Conservation (phyloP, 495 filamentous ascomycete species). For the Penicillium coprophilum region DNA sequence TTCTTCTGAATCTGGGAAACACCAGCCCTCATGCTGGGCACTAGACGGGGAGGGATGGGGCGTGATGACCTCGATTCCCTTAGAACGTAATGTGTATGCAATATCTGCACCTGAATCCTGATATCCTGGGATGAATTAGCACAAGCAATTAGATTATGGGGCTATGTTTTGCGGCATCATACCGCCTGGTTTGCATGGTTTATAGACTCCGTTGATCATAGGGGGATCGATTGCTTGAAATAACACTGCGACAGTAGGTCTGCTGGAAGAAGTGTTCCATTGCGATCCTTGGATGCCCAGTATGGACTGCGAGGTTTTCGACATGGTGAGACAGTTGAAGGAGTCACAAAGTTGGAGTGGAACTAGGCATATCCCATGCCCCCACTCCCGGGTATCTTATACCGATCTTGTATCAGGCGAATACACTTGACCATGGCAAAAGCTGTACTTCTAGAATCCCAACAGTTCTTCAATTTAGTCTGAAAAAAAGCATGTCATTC, state of each 20-base stretch:
- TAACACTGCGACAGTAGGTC: constrained; percentile 23
- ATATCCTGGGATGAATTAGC: constrained; percentile 26
- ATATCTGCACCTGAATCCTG: constrained; percentile 44
- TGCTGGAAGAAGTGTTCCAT: not conserved
- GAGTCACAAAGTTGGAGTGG: no score
- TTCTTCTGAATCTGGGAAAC: no score
- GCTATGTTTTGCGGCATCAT: constrained; percentile 11
- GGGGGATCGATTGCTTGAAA: constrained; percentile 30
- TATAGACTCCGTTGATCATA: constrained; percentile 25
- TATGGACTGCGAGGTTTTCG: constrained; percentile 26
- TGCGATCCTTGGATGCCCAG: not conserved
- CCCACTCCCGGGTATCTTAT: no score
- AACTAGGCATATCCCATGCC: no score
- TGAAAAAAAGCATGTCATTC: no score
- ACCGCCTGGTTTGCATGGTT: constrained; percentile 31
- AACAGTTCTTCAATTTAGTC: no score
- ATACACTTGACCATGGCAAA: no score
- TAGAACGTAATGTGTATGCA: constrained; percentile 27
- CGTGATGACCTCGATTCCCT: constrained; percentile 26
- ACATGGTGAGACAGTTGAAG: constrained; percentile 19
- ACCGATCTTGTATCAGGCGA: no score
- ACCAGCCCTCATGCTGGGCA: no score
- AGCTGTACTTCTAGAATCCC: no score
- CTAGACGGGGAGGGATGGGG: constrained; percentile 11
- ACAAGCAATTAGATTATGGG: not conserved